These are phyloP conservation scores for Tolypocladium paradoxum DNA, from an alignment of 2,329 filamentous ascomycete species.

Conservation along the genomic window DNA sequence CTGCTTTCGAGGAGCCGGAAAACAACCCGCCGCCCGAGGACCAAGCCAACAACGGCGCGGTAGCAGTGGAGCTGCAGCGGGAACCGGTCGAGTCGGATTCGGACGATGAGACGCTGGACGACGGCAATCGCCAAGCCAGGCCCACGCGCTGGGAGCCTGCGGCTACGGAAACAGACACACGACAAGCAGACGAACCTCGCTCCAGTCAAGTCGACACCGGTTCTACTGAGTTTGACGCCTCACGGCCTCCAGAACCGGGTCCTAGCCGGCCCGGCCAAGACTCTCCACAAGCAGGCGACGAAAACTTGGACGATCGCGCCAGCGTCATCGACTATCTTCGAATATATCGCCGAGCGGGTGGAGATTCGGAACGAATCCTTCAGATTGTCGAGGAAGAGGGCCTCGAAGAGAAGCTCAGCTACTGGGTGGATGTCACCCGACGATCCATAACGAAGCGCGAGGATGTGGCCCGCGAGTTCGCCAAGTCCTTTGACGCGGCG, in stretches of 20 bases:
- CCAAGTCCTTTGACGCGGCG: background rate
- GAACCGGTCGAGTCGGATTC: slow-evolving; percentile 18
- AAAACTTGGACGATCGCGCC: slow-evolving; percentile 7
- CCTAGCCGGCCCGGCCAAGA: background rate
- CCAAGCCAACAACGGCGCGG: slow-evolving; percentile 8
- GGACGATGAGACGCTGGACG: slow-evolving; percentile 21
- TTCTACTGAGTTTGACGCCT: no score
- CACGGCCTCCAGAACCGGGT: background rate
- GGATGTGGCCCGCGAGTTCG: background rate
- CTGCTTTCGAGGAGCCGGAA: slow-evolving; percentile 42
- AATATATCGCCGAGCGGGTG: slow-evolving; percentile 49
- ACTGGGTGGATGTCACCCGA: slow-evolving; percentile 46
- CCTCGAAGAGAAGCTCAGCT: slow-evolving; percentile 45
- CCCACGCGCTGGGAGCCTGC: background rate
- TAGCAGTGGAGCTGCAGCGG: slow-evolving; percentile 6
- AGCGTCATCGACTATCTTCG: slow-evolving; percentile 29
- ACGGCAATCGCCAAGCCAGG: slow-evolving; percentile 8
- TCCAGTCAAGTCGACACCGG: background rate
- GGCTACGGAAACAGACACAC: background rate
- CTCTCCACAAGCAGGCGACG: background rate
- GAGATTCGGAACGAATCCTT: slow-evolving; percentile 47
- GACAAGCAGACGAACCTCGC: background rate
- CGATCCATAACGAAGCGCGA: slow-evolving; percentile 15
- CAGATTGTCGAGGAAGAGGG: slow-evolving; percentile 51
- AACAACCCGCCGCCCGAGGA: slow-evolving; percentile 14